A percentile compares a stretch with the other conserved stretches of the same genome.
Evolutionary conservation across 2,329 filamentous ascomycete genomes (phyloP).

Genomic region (Fusarium avenaceum): DNA sequence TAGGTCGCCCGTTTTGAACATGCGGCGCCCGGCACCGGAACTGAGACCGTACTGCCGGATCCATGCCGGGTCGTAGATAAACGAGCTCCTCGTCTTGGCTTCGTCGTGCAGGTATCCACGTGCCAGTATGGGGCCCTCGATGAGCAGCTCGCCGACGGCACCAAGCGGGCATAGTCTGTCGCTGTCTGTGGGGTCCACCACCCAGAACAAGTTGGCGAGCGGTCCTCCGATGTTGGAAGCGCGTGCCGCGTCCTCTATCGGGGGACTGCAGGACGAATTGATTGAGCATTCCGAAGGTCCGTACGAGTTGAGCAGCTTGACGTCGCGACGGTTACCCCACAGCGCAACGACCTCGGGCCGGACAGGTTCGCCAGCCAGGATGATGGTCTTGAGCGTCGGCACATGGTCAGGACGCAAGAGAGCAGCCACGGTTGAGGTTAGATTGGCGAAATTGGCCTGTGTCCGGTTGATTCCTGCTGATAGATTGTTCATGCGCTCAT

Average conservation of each 20-base stretch:
- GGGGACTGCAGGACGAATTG: constrained; percentile 13
- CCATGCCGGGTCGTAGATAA: constrained; percentile 11
- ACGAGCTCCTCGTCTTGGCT: constrained; percentile 4
- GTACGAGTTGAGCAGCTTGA: constrained; percentile 15
- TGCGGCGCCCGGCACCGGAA: constrained; percentile 1
- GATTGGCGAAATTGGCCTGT: constrained; percentile 14
- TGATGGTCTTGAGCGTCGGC: constrained; percentile 16
- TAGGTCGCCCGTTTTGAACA: constrained; percentile 64
- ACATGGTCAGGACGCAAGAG: constrained; percentile 15
- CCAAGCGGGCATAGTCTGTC: constrained; percentile 5
- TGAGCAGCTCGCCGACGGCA: constrained; percentile 3
- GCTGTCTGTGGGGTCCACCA: constrained; percentile 5
- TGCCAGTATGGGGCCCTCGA: constrained; percentile 9
- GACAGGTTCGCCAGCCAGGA: constrained; percentile 13
- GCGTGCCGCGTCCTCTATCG: constrained; percentile 12
- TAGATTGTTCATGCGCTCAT: constrained; percentile 15
- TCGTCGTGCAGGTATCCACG: constrained; percentile 2
- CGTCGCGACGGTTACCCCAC: constrained; percentile 14
- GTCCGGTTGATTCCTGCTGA: constrained; percentile 15
- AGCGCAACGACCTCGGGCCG: constrained; percentile 11
- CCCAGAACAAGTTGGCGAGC: constrained; percentile 15
- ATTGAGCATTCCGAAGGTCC: constrained; percentile 17
- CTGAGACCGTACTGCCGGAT: constrained; percentile 11
- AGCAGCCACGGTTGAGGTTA: constrained; percentile 17
- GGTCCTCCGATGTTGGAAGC: constrained; percentile 17